Conservation (phyloP, 1,284 basidiomycete species). For the Marasmius sp. region DNA sequence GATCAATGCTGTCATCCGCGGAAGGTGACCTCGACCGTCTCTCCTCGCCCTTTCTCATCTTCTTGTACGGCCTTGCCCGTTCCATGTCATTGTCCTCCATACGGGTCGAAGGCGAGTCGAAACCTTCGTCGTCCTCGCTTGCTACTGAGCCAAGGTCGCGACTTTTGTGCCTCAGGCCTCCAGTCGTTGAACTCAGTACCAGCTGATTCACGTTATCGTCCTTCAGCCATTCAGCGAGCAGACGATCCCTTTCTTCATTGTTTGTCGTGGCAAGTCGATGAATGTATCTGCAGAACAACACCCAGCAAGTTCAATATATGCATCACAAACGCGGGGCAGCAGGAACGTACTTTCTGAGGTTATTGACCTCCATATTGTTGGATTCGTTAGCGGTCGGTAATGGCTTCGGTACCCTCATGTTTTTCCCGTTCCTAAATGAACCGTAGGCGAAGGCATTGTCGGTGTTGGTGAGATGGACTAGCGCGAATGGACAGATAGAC, state of each 20-base stretch:
- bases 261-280: slow-evolving; percentile 4
- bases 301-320: not conserved
- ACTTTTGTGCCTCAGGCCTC: not conserved
- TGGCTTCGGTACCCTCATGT: slow-evolving; percentile 7
- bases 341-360: slow-evolving; percentile 7
- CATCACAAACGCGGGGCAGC: not conserved
- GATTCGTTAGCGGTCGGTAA: not conserved
- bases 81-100: not conserved
- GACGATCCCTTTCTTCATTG: slow-evolving; percentile 6
- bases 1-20: not conserved
- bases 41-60: not conserved
- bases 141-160: not conserved
- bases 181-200: not conserved
- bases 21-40: not conserved
- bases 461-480: not conserved
- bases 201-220: slow-evolving; percentile 1
- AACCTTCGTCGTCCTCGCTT: slow-evolving; percentile 5
- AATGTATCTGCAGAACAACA: slow-evolving; percentile 10
- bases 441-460: not conserved
- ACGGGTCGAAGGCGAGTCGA: not conserved
- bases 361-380: slow-evolving; percentile 5
- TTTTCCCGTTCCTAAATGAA: slow-evolving; percentile 9
- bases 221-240: slow-evolving; percentile 13
- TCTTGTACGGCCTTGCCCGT: not conserved
- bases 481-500: not conserved